Conservation (phyloP, 306 rosid genomes). For the Morella rubra region DNA sequence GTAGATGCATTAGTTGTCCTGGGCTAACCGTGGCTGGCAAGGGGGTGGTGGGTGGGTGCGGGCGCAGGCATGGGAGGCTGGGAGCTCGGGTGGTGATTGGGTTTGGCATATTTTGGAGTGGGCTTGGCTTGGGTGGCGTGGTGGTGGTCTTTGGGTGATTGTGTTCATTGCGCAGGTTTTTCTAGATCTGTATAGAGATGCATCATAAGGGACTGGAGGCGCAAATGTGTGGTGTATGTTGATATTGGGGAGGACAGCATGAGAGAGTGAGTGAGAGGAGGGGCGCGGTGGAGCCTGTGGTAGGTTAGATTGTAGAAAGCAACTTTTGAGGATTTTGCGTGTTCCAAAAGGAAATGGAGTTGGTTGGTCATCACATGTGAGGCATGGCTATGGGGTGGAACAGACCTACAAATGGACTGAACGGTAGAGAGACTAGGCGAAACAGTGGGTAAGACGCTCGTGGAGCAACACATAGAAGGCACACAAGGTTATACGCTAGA, state of each 20-base stretch:
- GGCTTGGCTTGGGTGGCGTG: not conserved
- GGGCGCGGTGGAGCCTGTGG: no score
- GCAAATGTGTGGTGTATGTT: no score
- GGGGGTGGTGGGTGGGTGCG: slow-evolving; percentile 21
- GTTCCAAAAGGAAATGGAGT: not conserved
- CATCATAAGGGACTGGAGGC: no score
- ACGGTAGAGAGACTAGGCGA: no score
- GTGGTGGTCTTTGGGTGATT: not conserved
- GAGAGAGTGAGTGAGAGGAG: not conserved
- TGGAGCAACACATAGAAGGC: not conserved
- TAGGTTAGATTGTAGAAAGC: not conserved
- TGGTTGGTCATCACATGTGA: not conserved
- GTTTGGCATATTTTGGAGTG: not conserved
- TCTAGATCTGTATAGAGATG: no score
- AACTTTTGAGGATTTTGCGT: not conserved
- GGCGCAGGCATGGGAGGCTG: not conserved
- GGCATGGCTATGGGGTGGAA: not conserved
- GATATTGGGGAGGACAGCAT: no score
- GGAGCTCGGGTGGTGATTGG: slow-evolving; percentile 4
- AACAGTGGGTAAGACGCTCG: no score
- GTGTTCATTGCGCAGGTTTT: no score
- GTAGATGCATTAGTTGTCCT: no score
- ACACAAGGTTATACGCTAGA: no score
- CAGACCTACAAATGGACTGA: no score
- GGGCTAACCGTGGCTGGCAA: no score